These are phyloP conservation scores for Xylaria polymorpha DNA, from an alignment of 2,329 filamentous ascomycete species.

Conservation along the genomic window DNA sequence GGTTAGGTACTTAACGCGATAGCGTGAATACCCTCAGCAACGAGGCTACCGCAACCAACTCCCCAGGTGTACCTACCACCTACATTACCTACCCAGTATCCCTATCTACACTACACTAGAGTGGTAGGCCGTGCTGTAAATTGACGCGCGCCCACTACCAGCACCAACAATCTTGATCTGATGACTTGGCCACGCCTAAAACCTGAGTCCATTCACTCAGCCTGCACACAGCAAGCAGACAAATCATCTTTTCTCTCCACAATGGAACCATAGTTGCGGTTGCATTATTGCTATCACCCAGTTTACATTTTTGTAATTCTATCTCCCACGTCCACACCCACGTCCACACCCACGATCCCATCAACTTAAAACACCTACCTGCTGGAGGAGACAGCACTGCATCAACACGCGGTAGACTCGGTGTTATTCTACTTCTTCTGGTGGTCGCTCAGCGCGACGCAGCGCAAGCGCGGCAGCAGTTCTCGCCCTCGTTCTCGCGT, in stretches of 20 bases:
- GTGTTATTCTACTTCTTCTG: neutral
- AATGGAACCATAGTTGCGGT: constrained; percentile 27
- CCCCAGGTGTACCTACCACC: neutral
- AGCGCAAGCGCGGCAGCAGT: neutral
- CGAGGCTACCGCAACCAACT: constrained; percentile 20
- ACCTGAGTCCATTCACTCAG: constrained; percentile 17
- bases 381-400: neutral
- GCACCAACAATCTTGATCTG: constrained; percentile 26
- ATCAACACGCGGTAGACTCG: constrained; percentile 8
- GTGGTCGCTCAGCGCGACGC: neutral
- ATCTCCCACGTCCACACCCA: neutral
- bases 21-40: constrained; percentile 18
- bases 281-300: neutral
- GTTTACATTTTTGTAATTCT: constrained; percentile 12
- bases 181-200: constrained; percentile 33
- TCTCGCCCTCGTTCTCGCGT: neutral
- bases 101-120: neutral
- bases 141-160: constrained; percentile 21
- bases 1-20: neutral
- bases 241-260: constrained; percentile 15
- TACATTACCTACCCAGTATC: neutral
- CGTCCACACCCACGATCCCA: neutral
- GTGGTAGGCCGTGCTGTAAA: constrained; percentile 7
- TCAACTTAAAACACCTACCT: neutral
- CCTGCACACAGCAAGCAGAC: constrained; percentile 23